Conservation (phyloP, 1,139 yeast genomes). For the Geotrichum histeridarum region DNA sequence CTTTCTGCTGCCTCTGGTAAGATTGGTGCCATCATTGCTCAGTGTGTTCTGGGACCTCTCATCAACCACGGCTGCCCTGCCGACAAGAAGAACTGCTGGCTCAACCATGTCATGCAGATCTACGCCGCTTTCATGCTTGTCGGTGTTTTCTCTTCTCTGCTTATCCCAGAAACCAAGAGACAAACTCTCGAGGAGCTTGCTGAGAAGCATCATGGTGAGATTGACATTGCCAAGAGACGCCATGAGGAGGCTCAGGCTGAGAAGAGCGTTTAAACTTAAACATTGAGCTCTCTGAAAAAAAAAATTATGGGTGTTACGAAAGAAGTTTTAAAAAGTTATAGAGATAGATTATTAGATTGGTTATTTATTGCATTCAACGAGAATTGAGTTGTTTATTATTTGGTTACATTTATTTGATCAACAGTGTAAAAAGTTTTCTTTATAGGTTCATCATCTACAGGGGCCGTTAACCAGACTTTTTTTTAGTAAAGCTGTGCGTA, state of each 20-base stretch:
- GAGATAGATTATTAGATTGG: no score
- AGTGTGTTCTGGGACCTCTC: slow-evolving; percentile 60
- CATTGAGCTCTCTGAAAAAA: no score
- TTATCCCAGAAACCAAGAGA: slow-evolving; percentile 87
- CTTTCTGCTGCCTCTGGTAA: slow-evolving; percentile 94
- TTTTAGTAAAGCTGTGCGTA: no score
- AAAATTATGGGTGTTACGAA: no score
- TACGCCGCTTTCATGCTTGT: slow-evolving; percentile 84
- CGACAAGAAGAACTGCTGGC: slow-evolving; percentile 61
- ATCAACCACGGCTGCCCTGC: slow-evolving; percentile 69
- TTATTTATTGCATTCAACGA: no score
- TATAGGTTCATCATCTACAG: no score
- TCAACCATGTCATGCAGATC: slow-evolving; percentile 88
- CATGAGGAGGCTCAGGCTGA: slow-evolving; percentile 9
- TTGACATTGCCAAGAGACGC: slow-evolving; percentile 45
- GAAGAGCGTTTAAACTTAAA: slow-evolving; percentile 1
- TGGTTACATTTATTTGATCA: no score
- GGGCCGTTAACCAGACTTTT: no score
- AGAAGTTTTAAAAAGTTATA: no score
- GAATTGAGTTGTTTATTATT: no score
- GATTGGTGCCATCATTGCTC: slow-evolving; percentile 91
- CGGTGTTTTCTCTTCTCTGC: slow-evolving; percentile 59
- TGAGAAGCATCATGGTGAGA: slow-evolving; percentile 74
- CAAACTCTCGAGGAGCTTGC: slow-evolving; percentile 76
- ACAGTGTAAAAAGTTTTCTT: no score